These are phyloP conservation scores for Noccaea bulbosa DNA, from an alignment of 345 rosid genomes.

Conservation along the genomic window DNA sequence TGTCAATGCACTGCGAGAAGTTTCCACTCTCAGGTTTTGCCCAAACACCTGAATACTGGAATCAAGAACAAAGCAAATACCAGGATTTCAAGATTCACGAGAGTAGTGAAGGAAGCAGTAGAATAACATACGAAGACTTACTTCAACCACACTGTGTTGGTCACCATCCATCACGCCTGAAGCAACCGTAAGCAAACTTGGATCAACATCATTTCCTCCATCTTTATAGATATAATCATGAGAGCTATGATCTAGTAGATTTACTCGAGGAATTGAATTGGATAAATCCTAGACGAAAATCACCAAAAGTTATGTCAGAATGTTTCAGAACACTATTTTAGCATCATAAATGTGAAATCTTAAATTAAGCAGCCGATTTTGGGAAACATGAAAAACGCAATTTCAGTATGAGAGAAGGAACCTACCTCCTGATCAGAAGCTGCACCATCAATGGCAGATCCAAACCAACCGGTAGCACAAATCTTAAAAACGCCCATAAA, in stretches of 20 bases:
- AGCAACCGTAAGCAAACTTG: constrained; percentile 49
- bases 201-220: constrained; percentile 54
- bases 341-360: constrained; percentile 13
- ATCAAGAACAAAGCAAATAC: constrained; percentile 34
- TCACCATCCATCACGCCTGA: constrained; percentile 44
- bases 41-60: constrained; percentile 86
- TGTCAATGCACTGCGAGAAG: constrained; percentile 74
- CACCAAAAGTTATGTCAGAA: neutral
- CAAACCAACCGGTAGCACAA: constrained; percentile 88
- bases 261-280: constrained; percentile 41
- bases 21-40: constrained; percentile 80
- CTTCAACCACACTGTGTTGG: constrained; percentile 49
- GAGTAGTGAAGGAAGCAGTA: neutral
- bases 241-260: constrained; percentile 48
- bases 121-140: constrained; percentile 45
- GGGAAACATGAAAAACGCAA: neutral
- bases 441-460: constrained; percentile 75
- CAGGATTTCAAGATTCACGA: constrained; percentile 8
- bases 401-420: neutral
- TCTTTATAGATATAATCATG: constrained; percentile 48
- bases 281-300: constrained; percentile 49
- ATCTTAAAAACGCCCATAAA: constrained; percentile 87
- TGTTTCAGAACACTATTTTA: neutral
- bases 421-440: constrained; percentile 64
- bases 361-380: neutral